A percentile compares a stretch with the other conserved stretches of the same genome.
phyloP scores from a whole-genome alignment of 345 rosid species.

The Nasturtium officinale region DNA sequence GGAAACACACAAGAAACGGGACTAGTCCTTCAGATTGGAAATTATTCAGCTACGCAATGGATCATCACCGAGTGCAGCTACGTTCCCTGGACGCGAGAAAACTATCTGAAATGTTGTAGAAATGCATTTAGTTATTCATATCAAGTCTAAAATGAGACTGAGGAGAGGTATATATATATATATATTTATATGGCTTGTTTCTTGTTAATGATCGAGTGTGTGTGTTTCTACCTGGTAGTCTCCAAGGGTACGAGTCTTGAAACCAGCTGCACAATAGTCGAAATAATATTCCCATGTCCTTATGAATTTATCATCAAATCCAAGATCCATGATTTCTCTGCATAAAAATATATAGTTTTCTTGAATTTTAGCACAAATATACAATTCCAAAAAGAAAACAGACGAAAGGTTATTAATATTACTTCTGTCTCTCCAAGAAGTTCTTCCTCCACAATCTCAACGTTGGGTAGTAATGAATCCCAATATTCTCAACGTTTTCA shows the following conservation, averaged over 20 bases:
- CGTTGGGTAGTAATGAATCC: constrained; percentile 81
- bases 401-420: neutral
- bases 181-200: no score
- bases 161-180: neutral
- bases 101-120: constrained; percentile 47
- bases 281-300: constrained; percentile 95
- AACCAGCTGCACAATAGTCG: constrained; percentile 84
- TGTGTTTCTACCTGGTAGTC: constrained; percentile 60
- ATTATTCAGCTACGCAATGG: constrained; percentile 38
- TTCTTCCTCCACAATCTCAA: constrained; percentile 75
- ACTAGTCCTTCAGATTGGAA: neutral
- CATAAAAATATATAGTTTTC: neutral
- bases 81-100: constrained; percentile 74
- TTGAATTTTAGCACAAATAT: neutral
- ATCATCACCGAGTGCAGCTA: constrained; percentile 45
- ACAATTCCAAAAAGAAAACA: neutral
- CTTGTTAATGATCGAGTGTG: neutral
- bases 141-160: neutral
- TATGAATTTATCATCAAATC: constrained; percentile 74
- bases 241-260: constrained; percentile 69
- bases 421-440: constrained; percentile 76
- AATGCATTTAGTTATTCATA: neutral
- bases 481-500: constrained; percentile 86
- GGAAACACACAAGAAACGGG: no score
- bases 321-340: constrained; percentile 68